A percentile compares a stretch with the other conserved stretches of the same genome.
phyloP scores from a whole-genome alignment of 2,329 filamentous ascomycete genomes.

The Fusarium tjaetaba region DNA sequence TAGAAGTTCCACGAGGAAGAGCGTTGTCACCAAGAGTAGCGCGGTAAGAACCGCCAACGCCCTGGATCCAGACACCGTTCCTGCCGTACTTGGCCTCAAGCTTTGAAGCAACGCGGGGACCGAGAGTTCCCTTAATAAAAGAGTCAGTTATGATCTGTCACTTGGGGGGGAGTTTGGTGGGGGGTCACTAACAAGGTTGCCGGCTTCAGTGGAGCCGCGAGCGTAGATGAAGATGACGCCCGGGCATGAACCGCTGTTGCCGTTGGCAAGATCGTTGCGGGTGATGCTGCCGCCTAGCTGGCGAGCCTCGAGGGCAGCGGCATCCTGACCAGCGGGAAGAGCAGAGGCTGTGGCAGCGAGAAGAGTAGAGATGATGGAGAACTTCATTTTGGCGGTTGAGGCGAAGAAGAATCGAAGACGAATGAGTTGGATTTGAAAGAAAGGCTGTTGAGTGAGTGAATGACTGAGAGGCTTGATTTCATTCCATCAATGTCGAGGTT shows the following conservation, averaged over 20 bases:
- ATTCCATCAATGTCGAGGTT: neutral
- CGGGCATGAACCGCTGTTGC: constrained; percentile 47
- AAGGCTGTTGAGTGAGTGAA: constrained; percentile 4
- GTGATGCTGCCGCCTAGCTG: constrained; percentile 25
- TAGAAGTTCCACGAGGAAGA: constrained; percentile 50
- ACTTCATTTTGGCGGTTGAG: constrained; percentile 27
- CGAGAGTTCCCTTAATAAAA: constrained; percentile 42
- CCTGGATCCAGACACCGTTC: constrained; percentile 53
- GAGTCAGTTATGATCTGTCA: neutral
- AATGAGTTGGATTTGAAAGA: constrained; percentile 5
- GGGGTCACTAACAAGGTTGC: constrained; percentile 49
- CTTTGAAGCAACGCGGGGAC: constrained; percentile 44
- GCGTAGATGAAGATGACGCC: constrained; percentile 53
- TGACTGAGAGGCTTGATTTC: constrained; percentile 4
- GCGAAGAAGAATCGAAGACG: neutral
- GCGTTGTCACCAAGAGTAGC: constrained; percentile 51
- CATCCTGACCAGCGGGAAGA: constrained; percentile 14
- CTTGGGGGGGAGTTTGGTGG: neutral
- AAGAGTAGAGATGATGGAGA: constrained; percentile 24
- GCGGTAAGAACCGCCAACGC: constrained; percentile 54
- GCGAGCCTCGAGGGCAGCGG: constrained; percentile 23
- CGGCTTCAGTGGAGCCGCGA: constrained; percentile 51
- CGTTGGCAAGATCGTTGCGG: constrained; percentile 44
- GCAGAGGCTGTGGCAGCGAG: constrained; percentile 30
- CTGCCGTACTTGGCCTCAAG: constrained; percentile 43